These are phyloP conservation scores for Suillus ampliporus DNA, from an alignment of 768 basidiomycete genomes.

Conservation along the genomic window DNA sequence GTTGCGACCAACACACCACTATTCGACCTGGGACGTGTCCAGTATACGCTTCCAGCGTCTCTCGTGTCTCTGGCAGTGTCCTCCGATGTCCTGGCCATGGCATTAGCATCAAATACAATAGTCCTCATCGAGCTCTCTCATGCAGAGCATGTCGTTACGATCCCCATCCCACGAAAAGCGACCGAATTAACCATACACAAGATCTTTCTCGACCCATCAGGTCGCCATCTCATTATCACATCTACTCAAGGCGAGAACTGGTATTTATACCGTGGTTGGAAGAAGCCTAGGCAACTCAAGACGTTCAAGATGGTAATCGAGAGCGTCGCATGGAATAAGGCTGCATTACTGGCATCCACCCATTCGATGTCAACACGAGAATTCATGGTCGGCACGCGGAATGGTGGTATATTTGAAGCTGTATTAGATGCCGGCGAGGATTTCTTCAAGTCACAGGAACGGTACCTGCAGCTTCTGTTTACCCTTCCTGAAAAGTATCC, in stretches of 20 bases:
- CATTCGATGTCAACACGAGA: slow-evolving; percentile 80
- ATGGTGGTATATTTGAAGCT: slow-evolving; percentile 87
- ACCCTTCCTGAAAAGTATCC: slow-evolving; percentile 81
- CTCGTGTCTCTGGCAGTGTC: slow-evolving; percentile 82
- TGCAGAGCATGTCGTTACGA: slow-evolving; percentile 83
- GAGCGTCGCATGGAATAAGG: slow-evolving; percentile 90
- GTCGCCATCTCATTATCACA: slow-evolving; percentile 86
- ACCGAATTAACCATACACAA: slow-evolving; percentile 80
- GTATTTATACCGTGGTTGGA: slow-evolving; percentile 84
- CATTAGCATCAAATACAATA: slow-evolving; percentile 72
- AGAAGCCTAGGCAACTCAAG: slow-evolving; percentile 82
- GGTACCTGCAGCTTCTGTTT: slow-evolving; percentile 76
- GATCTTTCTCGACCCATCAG: slow-evolving; percentile 92
- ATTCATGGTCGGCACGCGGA: slow-evolving; percentile 84
- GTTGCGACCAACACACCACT: slow-evolving; percentile 56
- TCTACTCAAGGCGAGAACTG: slow-evolving; percentile 91
- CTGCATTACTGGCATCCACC: slow-evolving; percentile 63
- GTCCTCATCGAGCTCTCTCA: slow-evolving; percentile 90
- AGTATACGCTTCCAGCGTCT: slow-evolving; percentile 87
- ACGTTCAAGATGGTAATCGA: slow-evolving; percentile 87
- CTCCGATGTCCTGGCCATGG: slow-evolving; percentile 89
- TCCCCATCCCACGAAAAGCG: slow-evolving; percentile 76
- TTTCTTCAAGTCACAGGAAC: slow-evolving; percentile 88
- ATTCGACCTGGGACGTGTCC: slow-evolving; percentile 88
- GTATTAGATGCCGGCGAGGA: slow-evolving; percentile 90